These are phyloP conservation scores for Monarda citriodora DNA, from an alignment of 305 asterid species.

Conservation along the genomic window DNA sequence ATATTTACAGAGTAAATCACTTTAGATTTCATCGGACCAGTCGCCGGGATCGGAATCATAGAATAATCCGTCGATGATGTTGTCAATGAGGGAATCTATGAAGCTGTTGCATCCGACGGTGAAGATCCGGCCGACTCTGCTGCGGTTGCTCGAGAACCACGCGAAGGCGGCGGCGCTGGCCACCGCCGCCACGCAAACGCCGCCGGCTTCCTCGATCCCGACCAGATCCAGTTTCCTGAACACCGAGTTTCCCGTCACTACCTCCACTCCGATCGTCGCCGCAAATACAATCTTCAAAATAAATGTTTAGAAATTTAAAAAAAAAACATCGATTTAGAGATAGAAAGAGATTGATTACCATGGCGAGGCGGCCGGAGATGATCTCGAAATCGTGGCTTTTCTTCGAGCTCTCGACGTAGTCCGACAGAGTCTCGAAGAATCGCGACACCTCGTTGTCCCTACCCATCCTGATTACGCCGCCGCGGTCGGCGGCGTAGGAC, in stretches of 20 bases:
- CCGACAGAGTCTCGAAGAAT: conserved; percentile 64
- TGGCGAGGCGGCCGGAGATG: conserved; percentile 93
- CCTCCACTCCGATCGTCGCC: conserved; percentile 68
- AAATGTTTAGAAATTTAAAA: neutral
- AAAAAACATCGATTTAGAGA: neutral
- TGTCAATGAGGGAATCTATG: conserved; percentile 77
- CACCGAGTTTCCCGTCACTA: conserved; percentile 79
- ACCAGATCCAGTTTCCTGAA: conserved; percentile 70
- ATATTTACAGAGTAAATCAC: too few relatives aligned
- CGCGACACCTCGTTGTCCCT: conserved; percentile 47
- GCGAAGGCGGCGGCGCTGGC: conserved; percentile 80
- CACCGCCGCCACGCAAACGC: conserved; percentile 72
- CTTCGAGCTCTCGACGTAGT: conserved; percentile 75
- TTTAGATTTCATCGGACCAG: conserved; percentile 42
- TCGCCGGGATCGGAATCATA: conserved; percentile 51
- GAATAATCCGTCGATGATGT: conserved; percentile 81
- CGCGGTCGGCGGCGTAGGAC: conserved; percentile 63
- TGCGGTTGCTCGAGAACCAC: conserved; percentile 78
- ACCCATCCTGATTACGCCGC: conserved; percentile 40
- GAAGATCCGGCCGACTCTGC: conserved; percentile 68
- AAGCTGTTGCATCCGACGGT: conserved; percentile 70
- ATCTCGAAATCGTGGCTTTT: conserved; percentile 83
- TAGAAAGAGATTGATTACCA: conserved; percentile 42
- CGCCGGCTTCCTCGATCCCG: conserved; percentile 74
- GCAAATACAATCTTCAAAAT: conserved; percentile 72